phyloP scores from a whole-genome alignment of 345 rosid genomes.

The Mercurialis annua region DNA sequence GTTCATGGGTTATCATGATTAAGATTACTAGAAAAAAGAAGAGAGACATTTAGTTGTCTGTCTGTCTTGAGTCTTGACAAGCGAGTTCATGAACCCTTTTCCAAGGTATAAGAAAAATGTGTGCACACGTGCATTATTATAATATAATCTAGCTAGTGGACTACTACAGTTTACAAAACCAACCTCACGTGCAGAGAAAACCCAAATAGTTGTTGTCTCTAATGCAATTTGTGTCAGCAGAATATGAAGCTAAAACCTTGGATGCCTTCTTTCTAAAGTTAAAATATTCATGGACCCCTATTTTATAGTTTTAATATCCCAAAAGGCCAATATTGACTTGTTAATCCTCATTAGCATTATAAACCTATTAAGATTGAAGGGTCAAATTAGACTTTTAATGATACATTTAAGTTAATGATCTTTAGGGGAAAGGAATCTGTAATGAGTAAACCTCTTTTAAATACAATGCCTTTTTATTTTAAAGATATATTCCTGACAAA shows the following conservation, averaged over 20 bases:
- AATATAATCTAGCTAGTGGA: conserved; percentile 21
- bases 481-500: no score
- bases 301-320: background rate
- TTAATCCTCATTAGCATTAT: conserved; percentile 13
- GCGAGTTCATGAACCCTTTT: conserved; percentile 23
- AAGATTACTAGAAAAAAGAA: conserved; percentile 15
- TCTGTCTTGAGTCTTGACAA: conserved; percentile 19
- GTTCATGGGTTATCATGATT: conserved; percentile 5
- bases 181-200: conserved; percentile 48
- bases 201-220: conserved; percentile 45
- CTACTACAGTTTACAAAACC: conserved; percentile 16
- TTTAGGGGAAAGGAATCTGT: conserved; percentile 16
- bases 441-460: conserved; percentile 14
- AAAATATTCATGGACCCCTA: conserved; percentile 8
- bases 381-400: conserved; percentile 17
- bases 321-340: background rate
- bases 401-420: conserved; percentile 10
- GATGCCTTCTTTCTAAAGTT: conserved; percentile 37
- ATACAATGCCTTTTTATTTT: conserved; percentile 7
- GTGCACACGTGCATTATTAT: conserved; percentile 45
- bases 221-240: conserved; percentile 40
- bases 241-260: conserved; percentile 45
- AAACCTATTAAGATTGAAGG: background rate
- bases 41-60: conserved; percentile 11
- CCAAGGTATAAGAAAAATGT: conserved; percentile 30